A percentile compares a stretch with the other conserved stretches of the same genome.
Evolutionary conservation across 2,329 filamentous ascomycete species (phyloP).

Genomic region (Graphiopsis chlorocephala): DNA sequence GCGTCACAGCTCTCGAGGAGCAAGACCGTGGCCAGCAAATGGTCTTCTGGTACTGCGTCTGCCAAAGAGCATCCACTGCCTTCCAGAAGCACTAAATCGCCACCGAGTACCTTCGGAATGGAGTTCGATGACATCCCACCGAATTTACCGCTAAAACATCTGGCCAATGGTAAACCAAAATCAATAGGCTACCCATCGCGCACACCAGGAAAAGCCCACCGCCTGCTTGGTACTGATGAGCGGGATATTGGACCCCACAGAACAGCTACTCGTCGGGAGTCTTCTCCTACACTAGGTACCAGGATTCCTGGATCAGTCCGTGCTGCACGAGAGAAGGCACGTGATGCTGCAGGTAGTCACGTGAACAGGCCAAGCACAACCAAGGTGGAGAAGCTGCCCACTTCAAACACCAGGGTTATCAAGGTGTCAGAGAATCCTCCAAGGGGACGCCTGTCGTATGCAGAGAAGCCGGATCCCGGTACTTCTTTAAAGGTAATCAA

Average conservation of each 20-base stretch:
- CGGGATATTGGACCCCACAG: background rate
- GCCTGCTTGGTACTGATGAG: conserved; percentile 8
- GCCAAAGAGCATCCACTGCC: conserved; percentile 8
- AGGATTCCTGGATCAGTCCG: conserved; percentile 21
- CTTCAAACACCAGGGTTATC: conserved; percentile 4
- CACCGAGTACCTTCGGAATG: background rate
- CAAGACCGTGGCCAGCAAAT: conserved; percentile 25
- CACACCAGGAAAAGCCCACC: background rate
- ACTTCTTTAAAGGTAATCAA: background rate
- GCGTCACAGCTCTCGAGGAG: conserved; percentile 5
- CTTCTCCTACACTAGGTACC: conserved; percentile 25
- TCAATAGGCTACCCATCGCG: conserved; percentile 28
- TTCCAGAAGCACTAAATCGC: background rate
- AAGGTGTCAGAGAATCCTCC: background rate
- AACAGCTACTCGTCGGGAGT: conserved; percentile 17
- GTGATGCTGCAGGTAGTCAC: background rate
- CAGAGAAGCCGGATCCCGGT: background rate
- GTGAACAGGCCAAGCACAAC: background rate
- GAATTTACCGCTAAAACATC: background rate
- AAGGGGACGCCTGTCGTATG: background rate
- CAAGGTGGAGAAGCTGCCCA: conserved; percentile 6
- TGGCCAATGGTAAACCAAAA: background rate
- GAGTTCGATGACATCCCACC: background rate
- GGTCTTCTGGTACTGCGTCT: conserved; percentile 30
- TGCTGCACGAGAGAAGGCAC: conserved; percentile 18